Percentiles rank a stretch among this genome's conserved stretches.
Conservation (phyloP, 306 rosid species). For the Fragaria iinumae region DNA sequence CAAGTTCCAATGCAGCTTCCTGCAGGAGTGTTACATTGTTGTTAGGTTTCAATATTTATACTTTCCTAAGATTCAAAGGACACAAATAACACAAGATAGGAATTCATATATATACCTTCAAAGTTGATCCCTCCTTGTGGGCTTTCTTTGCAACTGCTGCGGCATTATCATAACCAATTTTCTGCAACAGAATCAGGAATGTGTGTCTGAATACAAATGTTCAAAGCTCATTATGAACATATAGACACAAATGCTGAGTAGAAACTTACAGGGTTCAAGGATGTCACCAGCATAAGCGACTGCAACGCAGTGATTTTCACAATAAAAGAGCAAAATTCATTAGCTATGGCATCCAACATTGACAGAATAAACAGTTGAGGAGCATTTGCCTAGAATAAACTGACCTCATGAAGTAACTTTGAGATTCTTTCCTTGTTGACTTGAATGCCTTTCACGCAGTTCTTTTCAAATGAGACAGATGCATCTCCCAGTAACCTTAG, state of each 20-base stretch:
- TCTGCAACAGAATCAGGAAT: constrained; percentile 44
- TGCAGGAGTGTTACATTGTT: constrained; percentile 34
- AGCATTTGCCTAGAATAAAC: too few species aligned
- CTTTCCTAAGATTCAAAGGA: neutral
- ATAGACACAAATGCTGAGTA: neutral
- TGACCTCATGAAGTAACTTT: constrained; percentile 72
- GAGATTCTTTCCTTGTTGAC: constrained; percentile 92
- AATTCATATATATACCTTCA: constrained; percentile 56
- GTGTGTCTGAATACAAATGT: constrained; percentile 14
- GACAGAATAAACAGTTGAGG: neutral
- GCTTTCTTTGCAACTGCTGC: constrained; percentile 97
- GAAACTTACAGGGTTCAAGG: constrained; percentile 85
- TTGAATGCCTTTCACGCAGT: constrained; percentile 89
- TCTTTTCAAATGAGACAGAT: constrained; percentile 88
- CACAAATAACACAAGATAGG: constrained; percentile 11
- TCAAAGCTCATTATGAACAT: neutral
- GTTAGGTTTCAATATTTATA: constrained; percentile 20
- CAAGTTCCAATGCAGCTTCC: constrained; percentile 94
- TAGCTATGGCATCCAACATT: constrained; percentile 21
- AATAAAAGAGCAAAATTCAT: constrained; percentile 28
- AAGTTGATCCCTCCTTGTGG: constrained; percentile 89
- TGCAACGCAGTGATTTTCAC: constrained; percentile 44
- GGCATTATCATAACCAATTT: constrained; percentile 97
- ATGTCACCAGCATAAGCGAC: constrained; percentile 96
- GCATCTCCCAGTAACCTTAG: constrained; percentile 92